A percentile compares a stretch with the other conserved stretches of the same genome.
phyloP scores from a whole-genome alignment of 2,329 filamentous ascomycete species.

The Lachnellula suecica region DNA sequence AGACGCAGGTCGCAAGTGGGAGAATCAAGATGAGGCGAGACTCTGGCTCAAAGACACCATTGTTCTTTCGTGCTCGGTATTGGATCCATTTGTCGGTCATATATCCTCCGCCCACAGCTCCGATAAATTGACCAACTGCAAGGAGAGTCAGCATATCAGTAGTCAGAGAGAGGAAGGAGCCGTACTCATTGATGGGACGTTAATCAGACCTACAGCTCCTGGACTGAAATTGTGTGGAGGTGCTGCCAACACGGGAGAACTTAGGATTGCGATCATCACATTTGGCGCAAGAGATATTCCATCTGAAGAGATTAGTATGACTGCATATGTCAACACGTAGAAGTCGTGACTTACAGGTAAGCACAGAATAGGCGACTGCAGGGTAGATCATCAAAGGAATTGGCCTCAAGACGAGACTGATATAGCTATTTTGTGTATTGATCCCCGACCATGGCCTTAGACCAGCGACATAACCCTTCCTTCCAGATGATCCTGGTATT shows the following conservation, averaged over 20 bases:
- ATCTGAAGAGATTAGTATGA: not conserved
- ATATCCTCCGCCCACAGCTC: slow-evolving; percentile 42
- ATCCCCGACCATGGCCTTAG: slow-evolving; percentile 10
- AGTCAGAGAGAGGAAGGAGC: not conserved
- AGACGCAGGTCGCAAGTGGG: slow-evolving; percentile 36
- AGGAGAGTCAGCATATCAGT: not conserved
- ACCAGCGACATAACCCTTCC: not conserved
- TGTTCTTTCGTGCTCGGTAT: slow-evolving; percentile 39
- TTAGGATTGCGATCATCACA: not conserved
- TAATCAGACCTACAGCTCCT: slow-evolving; percentile 5
- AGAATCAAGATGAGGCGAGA: slow-evolving; percentile 39
- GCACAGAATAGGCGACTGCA: slow-evolving; percentile 3
- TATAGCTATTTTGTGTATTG: not conserved
- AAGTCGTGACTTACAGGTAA: slow-evolving; percentile 3
- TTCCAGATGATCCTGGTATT: not conserved
- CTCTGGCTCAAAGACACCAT: slow-evolving; percentile 46
- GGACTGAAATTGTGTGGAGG: slow-evolving; percentile 8
- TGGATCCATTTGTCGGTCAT: slow-evolving; percentile 43
- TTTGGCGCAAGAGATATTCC: not conserved
- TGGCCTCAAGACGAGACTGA: slow-evolving; percentile 4
- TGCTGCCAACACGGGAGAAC: not conserved
- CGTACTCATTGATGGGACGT: slow-evolving; percentile 3
- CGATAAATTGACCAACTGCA: slow-evolving; percentile 41
- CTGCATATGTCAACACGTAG: not conserved
- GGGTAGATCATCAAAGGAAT: slow-evolving; percentile 5